Evolutionary conservation across 306 rosid species (phyloP), one percentile per base, ranked within the genome.

Genomic region (Alnus rubra): DNA sequence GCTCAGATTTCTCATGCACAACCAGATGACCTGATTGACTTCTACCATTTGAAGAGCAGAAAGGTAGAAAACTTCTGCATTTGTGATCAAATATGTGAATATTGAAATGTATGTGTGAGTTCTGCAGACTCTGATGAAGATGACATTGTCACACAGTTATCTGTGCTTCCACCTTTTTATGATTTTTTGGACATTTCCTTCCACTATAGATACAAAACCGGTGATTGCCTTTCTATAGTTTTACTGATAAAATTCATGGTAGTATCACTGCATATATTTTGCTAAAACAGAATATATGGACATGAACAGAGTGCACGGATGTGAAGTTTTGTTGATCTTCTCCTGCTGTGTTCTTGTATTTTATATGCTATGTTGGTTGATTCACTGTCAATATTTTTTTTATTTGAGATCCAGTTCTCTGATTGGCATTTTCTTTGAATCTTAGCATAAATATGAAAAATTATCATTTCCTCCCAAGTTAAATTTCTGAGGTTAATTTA

Each of bases 31-130:
- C 97, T 96, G 56, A 96, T 96, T 83, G 98, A 93, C 56, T 96
- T 96, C 81, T 96, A 96, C 90, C 99, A 96, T 89, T 83, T 96
- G 82, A 96, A 96, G 91, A 96, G 98, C 91, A 87, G 97, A 87
- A 96, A 93, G 98, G 99, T 96, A 86, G 73, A 63, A 8, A 35
- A 23, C 47, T 76, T 48, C 35, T 79, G 45, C 78, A 45, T 63
- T 81, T 86, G 14, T 51, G 45, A 47, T 69, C 7, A 10, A 1
- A 68, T 28, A 54, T 76, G 72, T 64, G 79, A 58, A 45, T 35
- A 12, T 49, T 65, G 19, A 3, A 15, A n/a, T 55, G 3, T 55
- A n/a, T 55, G 45, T n/a, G 30, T 55, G 60, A n/a, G 60, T 55
- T 55, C 2, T 55, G 9, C 19, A n/a, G 60, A 55, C 60, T 54